These are phyloP conservation scores for Globisporangium viniferum DNA, from an alignment of 352 stramenopile species.

Conservation along the genomic window DNA sequence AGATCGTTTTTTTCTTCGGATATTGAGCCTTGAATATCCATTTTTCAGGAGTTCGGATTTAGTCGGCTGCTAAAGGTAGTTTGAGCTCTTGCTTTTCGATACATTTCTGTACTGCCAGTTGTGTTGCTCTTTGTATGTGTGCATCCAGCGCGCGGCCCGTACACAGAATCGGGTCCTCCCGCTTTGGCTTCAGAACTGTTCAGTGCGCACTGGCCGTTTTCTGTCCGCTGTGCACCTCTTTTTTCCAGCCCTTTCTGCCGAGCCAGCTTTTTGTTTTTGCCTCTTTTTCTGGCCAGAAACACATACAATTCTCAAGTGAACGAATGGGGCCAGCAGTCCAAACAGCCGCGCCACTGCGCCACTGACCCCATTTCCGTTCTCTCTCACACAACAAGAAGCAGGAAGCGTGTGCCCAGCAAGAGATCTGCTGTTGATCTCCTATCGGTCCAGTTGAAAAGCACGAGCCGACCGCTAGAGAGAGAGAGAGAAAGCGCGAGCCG, in stretches of 20 bases:
- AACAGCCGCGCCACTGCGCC: neutral
- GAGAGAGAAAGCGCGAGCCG: neutral
- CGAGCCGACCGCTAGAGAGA: neutral
- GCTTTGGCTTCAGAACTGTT: constrained; percentile 17
- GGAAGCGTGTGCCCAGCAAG: neutral
- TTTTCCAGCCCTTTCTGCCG: constrained; percentile 3
- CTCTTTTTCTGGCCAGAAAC: neutral
- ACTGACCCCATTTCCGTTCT: constrained; percentile 1
- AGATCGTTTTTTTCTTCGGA: neutral
- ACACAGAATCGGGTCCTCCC: neutral
- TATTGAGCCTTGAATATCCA: neutral
- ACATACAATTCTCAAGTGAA: neutral
- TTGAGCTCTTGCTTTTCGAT: neutral
- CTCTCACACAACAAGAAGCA: neutral
- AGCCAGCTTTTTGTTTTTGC: neutral
- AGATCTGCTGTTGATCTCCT: neutral
- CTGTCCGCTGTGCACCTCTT: constrained; percentile 1
- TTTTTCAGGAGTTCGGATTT: neutral
- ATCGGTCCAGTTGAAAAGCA: neutral
- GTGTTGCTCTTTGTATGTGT: neutral
- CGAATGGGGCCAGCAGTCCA: neutral
- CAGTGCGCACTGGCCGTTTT: constrained; percentile 13
- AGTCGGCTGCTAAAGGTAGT: neutral
- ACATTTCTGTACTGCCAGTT: neutral
- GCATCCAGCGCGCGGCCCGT: neutral